Conservation (phyloP, 352 stramenopile genomes). For the Hyaloperonospora arabidopsidis region DNA sequence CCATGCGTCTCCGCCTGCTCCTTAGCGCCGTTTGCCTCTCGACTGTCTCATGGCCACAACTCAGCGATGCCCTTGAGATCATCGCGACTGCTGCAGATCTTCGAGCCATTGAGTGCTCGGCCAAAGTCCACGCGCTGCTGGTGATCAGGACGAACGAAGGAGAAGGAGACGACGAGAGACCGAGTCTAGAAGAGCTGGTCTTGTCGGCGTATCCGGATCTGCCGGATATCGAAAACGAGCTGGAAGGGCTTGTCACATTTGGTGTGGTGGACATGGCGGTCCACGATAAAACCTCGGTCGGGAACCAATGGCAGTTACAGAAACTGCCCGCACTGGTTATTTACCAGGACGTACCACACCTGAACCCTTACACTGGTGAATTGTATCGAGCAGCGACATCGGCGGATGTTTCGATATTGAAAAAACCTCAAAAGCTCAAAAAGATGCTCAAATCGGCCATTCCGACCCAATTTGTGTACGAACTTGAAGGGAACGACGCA, state of each 20-base stretch:
- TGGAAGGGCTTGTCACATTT: constrained; percentile 38
- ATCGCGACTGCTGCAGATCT: constrained; percentile 23
- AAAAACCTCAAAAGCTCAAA: constrained; percentile 49
- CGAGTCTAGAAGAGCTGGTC: constrained; percentile 22
- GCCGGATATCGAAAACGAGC: constrained; percentile 31
- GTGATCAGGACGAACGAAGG: constrained; percentile 21
- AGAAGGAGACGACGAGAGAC: constrained; percentile 5
- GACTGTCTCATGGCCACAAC: constrained; percentile 7
- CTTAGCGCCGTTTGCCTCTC: constrained; percentile 16
- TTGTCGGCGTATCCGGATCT: constrained; percentile 33
- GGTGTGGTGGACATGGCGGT: constrained; percentile 35
- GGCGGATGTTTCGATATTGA: constrained; percentile 27
- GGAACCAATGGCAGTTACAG: constrained; percentile 49
- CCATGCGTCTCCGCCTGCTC: constrained; percentile 14
- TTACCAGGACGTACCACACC: constrained; percentile 51
- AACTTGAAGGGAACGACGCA: constrained; percentile 16
- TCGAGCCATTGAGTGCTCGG: constrained; percentile 24
- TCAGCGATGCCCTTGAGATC: constrained; percentile 12
- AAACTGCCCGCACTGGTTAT: constrained; percentile 45
- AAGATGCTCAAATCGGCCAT: constrained; percentile 56
- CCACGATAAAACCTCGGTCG: constrained; percentile 25
- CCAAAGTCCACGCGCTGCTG: constrained; percentile 30
- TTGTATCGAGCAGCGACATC: constrained; percentile 46
- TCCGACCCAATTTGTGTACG: constrained; percentile 40
- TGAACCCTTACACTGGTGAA: constrained; percentile 69